Percentiles rank a stretch among this genome's conserved stretches.
phyloP scores from a whole-genome alignment of 192 early-diverging fungal genomes.

The Chytriomyces confervae region DNA sequence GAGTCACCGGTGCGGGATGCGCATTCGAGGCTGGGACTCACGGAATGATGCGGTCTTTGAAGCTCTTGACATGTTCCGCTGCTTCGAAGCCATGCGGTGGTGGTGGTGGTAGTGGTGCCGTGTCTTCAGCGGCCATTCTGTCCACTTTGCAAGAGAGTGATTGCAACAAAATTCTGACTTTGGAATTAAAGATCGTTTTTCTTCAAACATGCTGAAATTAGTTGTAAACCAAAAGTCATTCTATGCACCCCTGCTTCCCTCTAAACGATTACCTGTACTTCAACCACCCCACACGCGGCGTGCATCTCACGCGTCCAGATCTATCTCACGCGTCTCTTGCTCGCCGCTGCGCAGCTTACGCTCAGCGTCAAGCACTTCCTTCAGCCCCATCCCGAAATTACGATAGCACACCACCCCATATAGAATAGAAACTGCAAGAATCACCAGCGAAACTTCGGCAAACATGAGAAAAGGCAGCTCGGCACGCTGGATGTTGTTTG shows the following conservation, averaged over 20 bases:
- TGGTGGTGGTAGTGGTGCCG: no score
- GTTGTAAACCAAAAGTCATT: no score
- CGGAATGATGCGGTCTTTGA: neutral
- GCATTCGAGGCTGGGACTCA: neutral
- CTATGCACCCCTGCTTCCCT: no score
- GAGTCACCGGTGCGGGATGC: neutral
- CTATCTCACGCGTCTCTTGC: neutral
- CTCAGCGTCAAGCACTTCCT: slow-evolving; percentile 14
- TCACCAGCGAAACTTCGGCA: neutral
- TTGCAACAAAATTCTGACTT: no score
- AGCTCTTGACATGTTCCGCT: neutral
- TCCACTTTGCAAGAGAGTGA: no score
- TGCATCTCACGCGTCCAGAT: neutral
- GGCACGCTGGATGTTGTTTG: neutral
- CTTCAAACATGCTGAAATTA: no score
- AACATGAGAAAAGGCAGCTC: neutral
- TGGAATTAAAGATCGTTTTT: no score
- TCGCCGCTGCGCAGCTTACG: neutral
- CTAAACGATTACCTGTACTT: no score
- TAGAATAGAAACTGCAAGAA: slow-evolving; percentile 7
- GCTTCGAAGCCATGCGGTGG: neutral
- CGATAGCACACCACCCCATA: slow-evolving; percentile 1
- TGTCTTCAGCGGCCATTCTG: no score
- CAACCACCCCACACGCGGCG: no score
- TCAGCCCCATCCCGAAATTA: slow-evolving; percentile 16